Evolutionary conservation across 768 basidiomycete genomes (phyloP), one percentile per base, ranked within the genome.

Genomic region (Trametes sanguinea): DNA sequence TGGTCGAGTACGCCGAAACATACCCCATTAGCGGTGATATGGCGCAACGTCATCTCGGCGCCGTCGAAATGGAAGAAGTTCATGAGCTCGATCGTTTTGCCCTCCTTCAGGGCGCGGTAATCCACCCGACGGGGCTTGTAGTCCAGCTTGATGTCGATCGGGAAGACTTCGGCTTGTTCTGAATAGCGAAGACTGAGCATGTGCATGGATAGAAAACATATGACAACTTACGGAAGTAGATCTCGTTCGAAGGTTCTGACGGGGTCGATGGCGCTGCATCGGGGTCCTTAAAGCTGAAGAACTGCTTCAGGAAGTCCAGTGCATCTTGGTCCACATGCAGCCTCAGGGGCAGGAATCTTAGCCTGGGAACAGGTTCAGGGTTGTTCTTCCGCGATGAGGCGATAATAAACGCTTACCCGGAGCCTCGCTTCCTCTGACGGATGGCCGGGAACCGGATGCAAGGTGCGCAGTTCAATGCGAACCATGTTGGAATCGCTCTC

Each of bases 1-100:
- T 16, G 37, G 7, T 39, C 27, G 27, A 13, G 22, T 13, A 40
- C 3, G 53, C 30, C 42, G 29, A 22, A 33, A 7, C 3, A 45
- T 73, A 98, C 95, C 33, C 97, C 97, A 62, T 89, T 85, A 35
- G 98, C 73, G 16, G 92, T 94, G 65, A 98, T 89, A 69, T 97
- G 95, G 59, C 97, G 82, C 54, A 99, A 75, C 0, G 95, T 97
- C 94, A 99, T 98, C 74, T 98, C 97, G 3, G 96, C 92, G 0
- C 94, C 95, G 68, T 98, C 97, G 66, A 98, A 99, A 76, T 98
- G 95, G 88, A 99, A 99, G 75, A 99, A 98, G 72, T 99, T 99
- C 96, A 99, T 98, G 48, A 99, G 76, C 71, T 99, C 97, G 62
- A 96, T 96, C 0, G 94, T 95, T 74, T 83, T 86, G 13, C 97